These are phyloP conservation scores for Zygoascus flipseniorum DNA, from an alignment of 805 yeast genomes.

Conservation along the genomic window DNA sequence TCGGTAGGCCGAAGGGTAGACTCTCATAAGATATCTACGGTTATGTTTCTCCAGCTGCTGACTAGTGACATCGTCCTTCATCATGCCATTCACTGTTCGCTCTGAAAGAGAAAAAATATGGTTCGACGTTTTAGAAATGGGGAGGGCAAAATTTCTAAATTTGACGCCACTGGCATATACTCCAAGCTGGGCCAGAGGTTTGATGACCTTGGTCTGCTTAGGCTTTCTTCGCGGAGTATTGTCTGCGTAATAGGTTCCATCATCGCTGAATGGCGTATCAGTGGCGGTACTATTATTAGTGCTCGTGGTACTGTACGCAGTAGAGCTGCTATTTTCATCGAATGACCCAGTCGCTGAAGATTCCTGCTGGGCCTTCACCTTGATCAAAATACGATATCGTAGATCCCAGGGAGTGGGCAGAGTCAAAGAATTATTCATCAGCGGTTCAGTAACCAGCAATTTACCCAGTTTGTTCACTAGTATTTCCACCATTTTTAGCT, in stretches of 20 bases:
- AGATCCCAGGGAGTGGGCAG: constrained; percentile 71
- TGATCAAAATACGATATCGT: constrained; percentile 63
- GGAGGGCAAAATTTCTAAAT: constrained; percentile 74
- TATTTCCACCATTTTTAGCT: constrained; percentile 45
- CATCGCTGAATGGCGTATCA: constrained; percentile 4
- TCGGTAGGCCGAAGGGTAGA: constrained; percentile 78
- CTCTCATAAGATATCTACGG: constrained; percentile 61
- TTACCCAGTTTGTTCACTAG: constrained; percentile 55
- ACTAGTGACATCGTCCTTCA: constrained; percentile 49
- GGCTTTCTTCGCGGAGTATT: background rate
- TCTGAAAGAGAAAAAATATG: constrained; percentile 89
- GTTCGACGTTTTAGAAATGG: constrained; percentile 70
- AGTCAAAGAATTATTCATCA: constrained; percentile 20
- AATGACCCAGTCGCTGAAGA: background rate
- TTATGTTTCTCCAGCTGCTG: constrained; percentile 69
- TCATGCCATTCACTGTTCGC: constrained; percentile 51
- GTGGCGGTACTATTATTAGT: constrained; percentile 3
- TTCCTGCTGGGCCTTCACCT: constrained; percentile 51
- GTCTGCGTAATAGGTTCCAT: background rate
- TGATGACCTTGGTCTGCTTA: constrained; percentile 23
- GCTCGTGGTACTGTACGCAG: background rate
- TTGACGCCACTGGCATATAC: constrained; percentile 68
- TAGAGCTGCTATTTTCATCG: background rate
- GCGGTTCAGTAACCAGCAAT: constrained; percentile 38
- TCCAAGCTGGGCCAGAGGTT: constrained; percentile 49